Percentiles rank a stretch among this genome's conserved stretches.
Evolutionary conservation across 805 yeast species (phyloP).

Genomic region (Kodamaea fukazawae): DNA sequence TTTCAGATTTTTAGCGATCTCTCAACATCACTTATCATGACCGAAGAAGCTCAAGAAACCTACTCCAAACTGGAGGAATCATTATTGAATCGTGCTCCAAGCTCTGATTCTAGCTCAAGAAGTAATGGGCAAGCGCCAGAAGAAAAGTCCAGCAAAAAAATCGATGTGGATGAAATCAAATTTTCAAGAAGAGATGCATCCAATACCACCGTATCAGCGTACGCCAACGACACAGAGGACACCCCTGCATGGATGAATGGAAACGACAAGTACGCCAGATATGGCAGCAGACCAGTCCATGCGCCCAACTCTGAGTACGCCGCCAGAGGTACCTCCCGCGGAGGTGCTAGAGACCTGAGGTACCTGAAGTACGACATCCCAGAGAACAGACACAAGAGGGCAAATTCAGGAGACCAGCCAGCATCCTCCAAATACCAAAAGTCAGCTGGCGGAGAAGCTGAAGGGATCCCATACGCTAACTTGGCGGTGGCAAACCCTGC

Average conservation of each 20-base stretch:
- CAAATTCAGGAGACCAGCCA: neutral
- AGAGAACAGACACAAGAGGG: conserved; percentile 1
- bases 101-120: conserved; percentile 16
- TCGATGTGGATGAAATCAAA: conserved; percentile 5
- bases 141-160: conserved; percentile 10
- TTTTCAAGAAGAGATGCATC: conserved; percentile 23
- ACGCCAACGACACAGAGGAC: conserved; percentile 22
- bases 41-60: conserved; percentile 16
- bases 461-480: conserved; percentile 4
- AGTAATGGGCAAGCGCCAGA: conserved; percentile 6
- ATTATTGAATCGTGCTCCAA: neutral
- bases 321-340: neutral
- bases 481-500: conserved; percentile 6
- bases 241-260: conserved; percentile 42
- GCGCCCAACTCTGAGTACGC: conserved; percentile 1
- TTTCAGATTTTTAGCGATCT: too few relatives aligned
- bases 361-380: conserved; percentile 5
- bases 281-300: conserved; percentile 24
- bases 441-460: neutral
- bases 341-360: neutral
- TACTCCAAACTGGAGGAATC: conserved; percentile 1
- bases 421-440: neutral
- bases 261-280: conserved; percentile 38
- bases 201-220: conserved; percentile 21
- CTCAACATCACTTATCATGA: conserved; percentile 5